These are phyloP conservation scores for Tuber calosporum DNA, from an alignment of 495 filamentous ascomycete species.

Conservation along the genomic window DNA sequence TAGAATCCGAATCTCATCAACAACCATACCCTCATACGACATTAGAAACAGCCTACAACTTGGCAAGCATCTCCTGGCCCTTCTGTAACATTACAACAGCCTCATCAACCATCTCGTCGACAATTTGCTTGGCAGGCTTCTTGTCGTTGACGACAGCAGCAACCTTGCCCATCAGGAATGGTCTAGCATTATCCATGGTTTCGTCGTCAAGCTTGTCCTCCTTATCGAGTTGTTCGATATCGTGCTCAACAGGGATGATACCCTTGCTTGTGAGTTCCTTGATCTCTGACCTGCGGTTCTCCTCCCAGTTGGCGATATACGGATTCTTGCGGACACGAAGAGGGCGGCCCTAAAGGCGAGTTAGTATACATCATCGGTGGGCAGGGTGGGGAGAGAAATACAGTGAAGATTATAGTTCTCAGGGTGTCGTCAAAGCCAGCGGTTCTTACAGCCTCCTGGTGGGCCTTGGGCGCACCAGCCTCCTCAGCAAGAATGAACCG, in stretches of 20 bases:
- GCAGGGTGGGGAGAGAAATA: conserved; percentile 39
- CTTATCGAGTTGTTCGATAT: conserved; percentile 70
- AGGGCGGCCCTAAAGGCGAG: conserved; percentile 60
- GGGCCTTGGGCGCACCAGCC: conserved; percentile 83
- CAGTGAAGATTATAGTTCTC: conserved; percentile 95
- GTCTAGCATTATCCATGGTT: conserved; percentile 80
- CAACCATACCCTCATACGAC: neutral
- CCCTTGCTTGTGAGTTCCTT: conserved; percentile 83
- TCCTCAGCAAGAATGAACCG: conserved; percentile 90
- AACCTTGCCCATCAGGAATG: conserved; percentile 94
- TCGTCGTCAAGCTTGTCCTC: conserved; percentile 57
- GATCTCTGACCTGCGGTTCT: conserved; percentile 79
- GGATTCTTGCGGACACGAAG: conserved; percentile 85
- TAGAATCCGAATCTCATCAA: neutral
- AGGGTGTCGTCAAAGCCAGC: conserved; percentile 89
- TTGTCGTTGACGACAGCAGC: conserved; percentile 88
- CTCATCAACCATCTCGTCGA: conserved; percentile 89
- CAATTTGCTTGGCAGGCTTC: conserved; percentile 84
- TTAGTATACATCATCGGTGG: neutral
- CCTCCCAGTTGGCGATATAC: conserved; percentile 95
- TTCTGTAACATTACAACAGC: conserved; percentile 62
- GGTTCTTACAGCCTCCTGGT: conserved; percentile 94
- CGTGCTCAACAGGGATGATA: conserved; percentile 84
- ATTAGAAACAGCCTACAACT: conserved; percentile 40
- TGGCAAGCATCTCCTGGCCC: conserved; percentile 59